Conservation (phyloP, 495 filamentous ascomycete species). For the Neurospora sp. region DNA sequence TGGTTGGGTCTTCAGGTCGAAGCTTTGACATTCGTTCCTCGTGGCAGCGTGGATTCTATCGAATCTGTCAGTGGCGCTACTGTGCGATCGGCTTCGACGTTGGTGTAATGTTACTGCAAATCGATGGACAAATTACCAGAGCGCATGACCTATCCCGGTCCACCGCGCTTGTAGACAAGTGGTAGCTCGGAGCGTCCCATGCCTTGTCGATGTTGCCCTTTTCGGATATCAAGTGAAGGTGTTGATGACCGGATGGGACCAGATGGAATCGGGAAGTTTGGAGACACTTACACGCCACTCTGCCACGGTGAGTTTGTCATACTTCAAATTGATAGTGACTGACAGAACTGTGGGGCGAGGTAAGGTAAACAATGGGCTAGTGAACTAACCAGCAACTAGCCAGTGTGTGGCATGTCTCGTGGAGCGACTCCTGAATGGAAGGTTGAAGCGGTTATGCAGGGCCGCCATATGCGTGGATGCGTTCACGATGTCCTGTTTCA, state of each 20-base stretch:
- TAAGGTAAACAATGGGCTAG: neutral
- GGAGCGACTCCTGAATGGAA: neutral
- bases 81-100: neutral
- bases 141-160: neutral
- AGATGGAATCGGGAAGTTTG: neutral
- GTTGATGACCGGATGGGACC: neutral
- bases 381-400: neutral
- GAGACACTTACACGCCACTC: neutral
- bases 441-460: neutral
- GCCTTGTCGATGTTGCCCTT: neutral
- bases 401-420: neutral
- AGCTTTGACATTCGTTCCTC: neutral
- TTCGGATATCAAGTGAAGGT: neutral
- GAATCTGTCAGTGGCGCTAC: neutral
- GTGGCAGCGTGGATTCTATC: neutral
- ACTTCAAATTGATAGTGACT: neutral
- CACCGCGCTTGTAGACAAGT: neutral
- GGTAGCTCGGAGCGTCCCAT: neutral
- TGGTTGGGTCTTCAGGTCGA: neutral
- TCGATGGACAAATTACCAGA: neutral
- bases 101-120: neutral
- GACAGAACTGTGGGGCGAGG: neutral
- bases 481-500: neutral
- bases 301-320: neutral
- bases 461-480: neutral